phyloP scores from a whole-genome alignment of 345 rosid species.

The Microcos paniculata region DNA sequence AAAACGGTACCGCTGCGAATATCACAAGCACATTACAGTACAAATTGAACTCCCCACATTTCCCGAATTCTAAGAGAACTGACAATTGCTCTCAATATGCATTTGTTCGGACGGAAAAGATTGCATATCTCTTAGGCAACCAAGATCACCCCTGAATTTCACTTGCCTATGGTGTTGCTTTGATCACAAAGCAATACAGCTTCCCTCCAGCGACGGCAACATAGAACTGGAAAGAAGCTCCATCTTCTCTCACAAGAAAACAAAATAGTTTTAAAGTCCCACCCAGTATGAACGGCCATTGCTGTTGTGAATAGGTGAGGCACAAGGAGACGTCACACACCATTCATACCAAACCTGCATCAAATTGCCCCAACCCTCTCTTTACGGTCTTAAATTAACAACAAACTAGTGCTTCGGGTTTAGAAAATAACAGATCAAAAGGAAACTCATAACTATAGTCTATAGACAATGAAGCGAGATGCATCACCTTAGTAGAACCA shows the following conservation, averaged over 20 bases:
- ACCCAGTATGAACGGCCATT: slow-evolving; percentile 98
- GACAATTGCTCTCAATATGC: not conserved
- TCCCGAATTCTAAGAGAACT: no score
- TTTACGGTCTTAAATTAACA: not conserved
- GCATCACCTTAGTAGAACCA: slow-evolving; percentile 71
- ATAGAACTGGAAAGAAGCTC: not conserved
- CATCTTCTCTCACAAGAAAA: not conserved
- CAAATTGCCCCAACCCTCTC: not conserved
- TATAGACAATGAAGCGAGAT: not conserved
- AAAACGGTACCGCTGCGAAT: not conserved
- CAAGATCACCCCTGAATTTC: not conserved
- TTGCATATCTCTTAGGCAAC: not conserved
- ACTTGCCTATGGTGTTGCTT: not conserved
- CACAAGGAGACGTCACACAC: slow-evolving; percentile 69
- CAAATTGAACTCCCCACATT: not conserved
- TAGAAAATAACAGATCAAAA: not conserved
- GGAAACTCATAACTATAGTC: not conserved
- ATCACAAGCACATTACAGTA: not conserved
- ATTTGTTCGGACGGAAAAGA: not conserved
- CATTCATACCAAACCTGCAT: slow-evolving; percentile 97
- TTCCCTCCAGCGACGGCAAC: not conserved
- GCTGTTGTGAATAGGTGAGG: slow-evolving; percentile 79
- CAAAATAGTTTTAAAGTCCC: slow-evolving; percentile 53
- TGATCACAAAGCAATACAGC: not conserved
- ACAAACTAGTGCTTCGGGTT: not conserved